These are phyloP conservation scores for Alternaria brassicae DNA, from an alignment of 2,329 filamentous ascomycete species.

Conservation along the genomic window DNA sequence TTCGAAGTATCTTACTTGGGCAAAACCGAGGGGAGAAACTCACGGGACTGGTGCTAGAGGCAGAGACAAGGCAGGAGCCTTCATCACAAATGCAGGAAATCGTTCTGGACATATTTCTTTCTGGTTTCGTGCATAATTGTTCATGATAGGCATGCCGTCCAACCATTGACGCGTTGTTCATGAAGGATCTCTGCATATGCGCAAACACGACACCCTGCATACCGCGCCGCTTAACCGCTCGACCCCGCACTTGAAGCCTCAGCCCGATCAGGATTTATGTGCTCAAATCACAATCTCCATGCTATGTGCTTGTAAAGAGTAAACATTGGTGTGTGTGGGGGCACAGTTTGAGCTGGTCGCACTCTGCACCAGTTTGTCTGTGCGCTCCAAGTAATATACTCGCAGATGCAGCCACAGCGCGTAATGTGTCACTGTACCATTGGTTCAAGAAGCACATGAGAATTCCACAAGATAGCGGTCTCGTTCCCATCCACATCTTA, in stretches of 20 bases:
- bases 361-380: background rate
- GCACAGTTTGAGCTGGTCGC: background rate
- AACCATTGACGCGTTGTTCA: slow-evolving; percentile 1
- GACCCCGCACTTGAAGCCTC: slow-evolving; percentile 4
- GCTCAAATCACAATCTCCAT: background rate
- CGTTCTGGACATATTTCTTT: background rate
- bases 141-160: background rate
- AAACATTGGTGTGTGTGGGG: background rate
- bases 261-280: background rate
- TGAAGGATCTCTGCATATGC: slow-evolving; percentile 5
- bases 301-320: background rate
- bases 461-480: background rate
- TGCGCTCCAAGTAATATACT: background rate
- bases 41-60: background rate
- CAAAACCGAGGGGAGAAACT: background rate
- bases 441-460: background rate
- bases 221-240: slow-evolving; percentile 1
- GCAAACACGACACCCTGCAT: slow-evolving; percentile 8
- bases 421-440: slow-evolving; percentile 9
- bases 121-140: background rate
- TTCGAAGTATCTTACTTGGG: background rate
- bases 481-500: background rate
- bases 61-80: background rate
- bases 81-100: background rate
- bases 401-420: slow-evolving; percentile 9